These are phyloP conservation scores for Fusarium mexicanum DNA, from an alignment of 2,329 filamentous ascomycete species.

Conservation along the genomic window DNA sequence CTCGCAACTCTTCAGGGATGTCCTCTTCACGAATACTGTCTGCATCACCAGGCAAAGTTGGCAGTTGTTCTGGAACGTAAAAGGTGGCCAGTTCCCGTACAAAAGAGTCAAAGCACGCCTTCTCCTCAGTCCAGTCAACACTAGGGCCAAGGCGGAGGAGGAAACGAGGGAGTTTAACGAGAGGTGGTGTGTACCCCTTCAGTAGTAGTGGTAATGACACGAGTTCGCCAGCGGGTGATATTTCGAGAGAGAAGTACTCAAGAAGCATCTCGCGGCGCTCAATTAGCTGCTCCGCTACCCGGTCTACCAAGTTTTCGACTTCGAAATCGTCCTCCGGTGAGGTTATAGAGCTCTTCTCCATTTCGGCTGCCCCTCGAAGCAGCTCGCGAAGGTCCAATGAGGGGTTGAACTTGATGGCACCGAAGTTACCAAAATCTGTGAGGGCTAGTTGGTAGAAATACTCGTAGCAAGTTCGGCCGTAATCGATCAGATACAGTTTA, in stretches of 20 bases:
- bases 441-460: slow-evolving; percentile 96
- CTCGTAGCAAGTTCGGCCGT: slow-evolving; percentile 85
- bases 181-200: slow-evolving; percentile 86
- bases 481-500: slow-evolving; percentile 92
- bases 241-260: slow-evolving; percentile 91
- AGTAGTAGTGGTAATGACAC: slow-evolving; percentile 83
- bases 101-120: slow-evolving; percentile 85
- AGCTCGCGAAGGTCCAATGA: slow-evolving; percentile 77
- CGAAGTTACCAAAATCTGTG: slow-evolving; percentile 96
- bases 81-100: slow-evolving; percentile 88
- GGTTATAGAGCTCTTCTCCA: slow-evolving; percentile 65
- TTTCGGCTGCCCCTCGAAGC: slow-evolving; percentile 75
- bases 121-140: slow-evolving; percentile 87
- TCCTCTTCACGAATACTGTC: slow-evolving; percentile 49
- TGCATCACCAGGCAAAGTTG: slow-evolving; percentile 55
- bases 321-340: slow-evolving; percentile 67
- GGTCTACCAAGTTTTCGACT: slow-evolving; percentile 70
- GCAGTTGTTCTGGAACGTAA: slow-evolving; percentile 88
- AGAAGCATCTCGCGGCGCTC: slow-evolving; percentile 84
- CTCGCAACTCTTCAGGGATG: slow-evolving; percentile 61
- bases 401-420: slow-evolving; percentile 80
- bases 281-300: slow-evolving; percentile 75
- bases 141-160: slow-evolving; percentile 87
- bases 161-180: slow-evolving; percentile 90
- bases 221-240: slow-evolving; percentile 81